A percentile compares a stretch with the other conserved stretches of the same genome.
Evolutionary conservation across 2,329 filamentous ascomycete genomes (phyloP).

Genomic region (Alternaria incomplexa): DNA sequence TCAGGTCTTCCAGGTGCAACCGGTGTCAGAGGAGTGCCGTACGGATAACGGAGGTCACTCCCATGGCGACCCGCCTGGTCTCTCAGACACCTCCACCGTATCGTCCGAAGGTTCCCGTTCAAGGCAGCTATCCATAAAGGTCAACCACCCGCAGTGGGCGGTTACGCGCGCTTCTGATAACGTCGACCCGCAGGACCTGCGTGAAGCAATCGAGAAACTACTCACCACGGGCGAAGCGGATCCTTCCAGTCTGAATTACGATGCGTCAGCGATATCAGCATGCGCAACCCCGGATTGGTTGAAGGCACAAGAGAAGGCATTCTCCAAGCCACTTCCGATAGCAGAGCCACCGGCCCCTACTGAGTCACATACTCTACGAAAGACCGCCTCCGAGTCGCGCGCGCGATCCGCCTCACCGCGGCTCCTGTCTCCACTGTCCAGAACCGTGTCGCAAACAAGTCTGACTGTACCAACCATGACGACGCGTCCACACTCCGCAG

Average conservation of each 20-base stretch:
- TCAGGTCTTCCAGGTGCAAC: constrained; percentile 21
- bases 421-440: not conserved
- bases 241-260: constrained; percentile 1
- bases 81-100: constrained; percentile 21
- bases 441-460: constrained; percentile 6
- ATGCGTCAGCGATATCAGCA: not conserved
- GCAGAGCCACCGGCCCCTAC: constrained; percentile 34
- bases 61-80: not conserved
- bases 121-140: constrained; percentile 29
- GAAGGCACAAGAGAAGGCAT: constrained; percentile 16
- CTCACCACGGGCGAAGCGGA: constrained; percentile 8
- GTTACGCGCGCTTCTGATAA: constrained; percentile 26
- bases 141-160: constrained; percentile 34
- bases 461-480: constrained; percentile 1
- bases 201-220: constrained; percentile 17
- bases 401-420: constrained; percentile 26
- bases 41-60: constrained; percentile 25
- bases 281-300: constrained; percentile 14
- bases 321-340: constrained; percentile 17
- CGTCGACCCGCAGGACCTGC: constrained; percentile 22
- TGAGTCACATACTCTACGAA: constrained; percentile 14
- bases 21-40: constrained; percentile 29
- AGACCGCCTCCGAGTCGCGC: constrained; percentile 6
- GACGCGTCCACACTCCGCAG: not conserved
- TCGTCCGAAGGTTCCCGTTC: constrained; percentile 30